A percentile compares a stretch with the other conserved stretches of the same genome.
These are phyloP conservation scores for Aspergillus sclerotialis DNA, from an alignment of 2,329 filamentous ascomycete genomes.

Conservation along the genomic window DNA sequence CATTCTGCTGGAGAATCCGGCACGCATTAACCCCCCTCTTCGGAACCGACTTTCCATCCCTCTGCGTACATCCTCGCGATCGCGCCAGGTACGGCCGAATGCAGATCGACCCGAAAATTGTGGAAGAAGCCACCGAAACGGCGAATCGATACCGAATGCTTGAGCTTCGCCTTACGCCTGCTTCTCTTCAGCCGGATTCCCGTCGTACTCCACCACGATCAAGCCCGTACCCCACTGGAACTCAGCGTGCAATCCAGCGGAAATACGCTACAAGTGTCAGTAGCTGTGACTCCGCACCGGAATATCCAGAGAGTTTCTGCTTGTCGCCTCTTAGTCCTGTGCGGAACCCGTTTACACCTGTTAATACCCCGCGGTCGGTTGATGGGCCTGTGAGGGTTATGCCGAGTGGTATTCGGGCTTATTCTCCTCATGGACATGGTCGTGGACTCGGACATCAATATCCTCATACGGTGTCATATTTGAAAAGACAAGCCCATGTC, in stretches of 20 bases:
- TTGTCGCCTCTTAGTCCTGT: slow-evolving; percentile 35
- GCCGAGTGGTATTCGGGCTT: neutral
- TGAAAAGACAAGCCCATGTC: too few relatives aligned
- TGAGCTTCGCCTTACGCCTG: slow-evolving; percentile 12
- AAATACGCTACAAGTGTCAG: slow-evolving; percentile 19
- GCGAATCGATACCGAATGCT: slow-evolving; percentile 25
- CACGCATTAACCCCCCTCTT: slow-evolving; percentile 86
- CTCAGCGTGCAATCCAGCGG: slow-evolving; percentile 4
- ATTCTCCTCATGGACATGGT: neutral
- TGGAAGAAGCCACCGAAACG: slow-evolving; percentile 44
- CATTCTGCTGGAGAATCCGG: slow-evolving; percentile 80
- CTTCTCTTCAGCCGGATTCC: neutral
- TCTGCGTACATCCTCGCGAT: slow-evolving; percentile 61
- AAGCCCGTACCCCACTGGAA: neutral
- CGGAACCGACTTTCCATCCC: slow-evolving; percentile 67
- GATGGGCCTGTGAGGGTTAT: slow-evolving; percentile 5
- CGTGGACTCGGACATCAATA: too few relatives aligned
- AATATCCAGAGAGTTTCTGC: slow-evolving; percentile 28
- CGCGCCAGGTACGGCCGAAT: slow-evolving; percentile 57
- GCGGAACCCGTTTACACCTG: slow-evolving; percentile 33
- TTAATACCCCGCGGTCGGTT: slow-evolving; percentile 33
- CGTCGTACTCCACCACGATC: neutral
- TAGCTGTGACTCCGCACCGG: slow-evolving; percentile 37
- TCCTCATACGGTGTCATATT: too few relatives aligned
- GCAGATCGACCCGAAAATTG: slow-evolving; percentile 55